Evolutionary conservation across 2,329 filamentous ascomycete genomes (phyloP).

Genomic region (Albifimbria verrucaria): DNA sequence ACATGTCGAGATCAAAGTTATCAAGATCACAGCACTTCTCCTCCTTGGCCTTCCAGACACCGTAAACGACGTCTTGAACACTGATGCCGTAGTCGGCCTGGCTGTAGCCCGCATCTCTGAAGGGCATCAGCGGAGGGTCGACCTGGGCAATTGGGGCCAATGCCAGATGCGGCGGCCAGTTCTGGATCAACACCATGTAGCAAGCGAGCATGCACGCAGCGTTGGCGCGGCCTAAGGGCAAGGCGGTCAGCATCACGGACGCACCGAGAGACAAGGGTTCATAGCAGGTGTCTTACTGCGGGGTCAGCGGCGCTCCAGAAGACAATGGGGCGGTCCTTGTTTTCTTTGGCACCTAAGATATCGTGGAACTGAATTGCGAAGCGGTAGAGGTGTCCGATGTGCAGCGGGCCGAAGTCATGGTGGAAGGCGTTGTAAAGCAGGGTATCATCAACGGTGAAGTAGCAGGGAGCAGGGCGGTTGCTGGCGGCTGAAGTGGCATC

Average conservation of each 20-base stretch:
- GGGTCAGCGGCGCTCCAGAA: constrained; percentile 92
- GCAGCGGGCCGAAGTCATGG: constrained; percentile 94
- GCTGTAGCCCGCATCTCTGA: constrained; percentile 96
- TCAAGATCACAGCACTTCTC: constrained; percentile 87
- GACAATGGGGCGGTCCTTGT: constrained; percentile 84
- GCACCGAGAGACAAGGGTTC: constrained; percentile 1
- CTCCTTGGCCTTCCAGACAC: constrained; percentile 98
- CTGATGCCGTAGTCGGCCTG: constrained; percentile 95
- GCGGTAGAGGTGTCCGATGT: constrained; percentile 95
- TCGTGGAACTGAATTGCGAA: constrained; percentile 97
- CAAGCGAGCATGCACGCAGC: constrained; percentile 92
- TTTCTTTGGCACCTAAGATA: constrained; percentile 85
- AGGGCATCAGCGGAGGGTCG: constrained; percentile 97
- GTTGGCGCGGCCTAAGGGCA: constrained; percentile 71
- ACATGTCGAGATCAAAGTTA: constrained; percentile 95
- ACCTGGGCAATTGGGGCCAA: constrained; percentile 94
- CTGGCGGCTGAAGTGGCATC: constrained; percentile 33
- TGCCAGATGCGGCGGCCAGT: constrained; percentile 93
- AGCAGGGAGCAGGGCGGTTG: constrained; percentile 64
- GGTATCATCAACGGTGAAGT: constrained; percentile 91
- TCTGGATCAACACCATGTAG: constrained; percentile 98
- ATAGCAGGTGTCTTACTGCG: constrained; percentile 61
- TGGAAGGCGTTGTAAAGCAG: constrained; percentile 98
- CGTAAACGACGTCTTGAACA: constrained; percentile 96
- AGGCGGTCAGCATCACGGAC: constrained; percentile 11